Evolutionary conservation across 1,139 yeast species (phyloP).

Genomic region (Sugiyamaella grinbergsii): DNA sequence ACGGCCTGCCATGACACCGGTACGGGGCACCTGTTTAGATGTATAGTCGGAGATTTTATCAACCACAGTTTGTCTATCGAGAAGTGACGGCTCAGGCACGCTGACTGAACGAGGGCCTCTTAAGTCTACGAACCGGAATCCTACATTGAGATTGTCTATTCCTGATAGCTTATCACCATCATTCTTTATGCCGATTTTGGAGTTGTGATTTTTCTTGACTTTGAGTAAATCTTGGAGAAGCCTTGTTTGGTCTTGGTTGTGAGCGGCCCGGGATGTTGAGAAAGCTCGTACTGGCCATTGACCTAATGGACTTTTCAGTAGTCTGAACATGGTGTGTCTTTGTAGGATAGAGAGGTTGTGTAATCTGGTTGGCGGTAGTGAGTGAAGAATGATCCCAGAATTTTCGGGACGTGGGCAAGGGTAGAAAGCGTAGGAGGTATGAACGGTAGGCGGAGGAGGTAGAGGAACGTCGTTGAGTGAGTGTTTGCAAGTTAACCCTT

Average conservation of each 20-base stretch:
- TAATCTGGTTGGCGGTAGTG: background rate
- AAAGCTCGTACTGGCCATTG: background rate
- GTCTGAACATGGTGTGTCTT: background rate
- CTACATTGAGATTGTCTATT: slow-evolving; percentile 8
- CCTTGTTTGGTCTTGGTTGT: slow-evolving; percentile 8
- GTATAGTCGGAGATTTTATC: slow-evolving; percentile 22
- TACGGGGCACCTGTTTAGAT: slow-evolving; percentile 35
- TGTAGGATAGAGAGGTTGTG: background rate
- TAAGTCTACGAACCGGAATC: slow-evolving; percentile 12
- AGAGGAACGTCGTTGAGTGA: no score
- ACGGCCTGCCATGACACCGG: slow-evolving; percentile 43
- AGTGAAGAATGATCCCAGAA: background rate
- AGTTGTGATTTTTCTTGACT: slow-evolving; percentile 6
- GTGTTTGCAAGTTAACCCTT: no score
- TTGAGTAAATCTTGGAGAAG: slow-evolving; percentile 7
- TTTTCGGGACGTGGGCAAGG: slow-evolving; percentile 4
- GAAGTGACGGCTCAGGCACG: slow-evolving; percentile 2
- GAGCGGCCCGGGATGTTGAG: background rate
- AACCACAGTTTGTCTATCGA: slow-evolving; percentile 14
- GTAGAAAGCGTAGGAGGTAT: background rate
- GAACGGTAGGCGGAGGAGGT: background rate
- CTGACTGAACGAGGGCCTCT: slow-evolving; percentile 10
- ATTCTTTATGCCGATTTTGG: background rate
- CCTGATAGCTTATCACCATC: slow-evolving; percentile 7
- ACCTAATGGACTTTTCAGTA: background rate